Conservation (phyloP, 345 rosid genomes). For the Eucalyptus grandis region DNA sequence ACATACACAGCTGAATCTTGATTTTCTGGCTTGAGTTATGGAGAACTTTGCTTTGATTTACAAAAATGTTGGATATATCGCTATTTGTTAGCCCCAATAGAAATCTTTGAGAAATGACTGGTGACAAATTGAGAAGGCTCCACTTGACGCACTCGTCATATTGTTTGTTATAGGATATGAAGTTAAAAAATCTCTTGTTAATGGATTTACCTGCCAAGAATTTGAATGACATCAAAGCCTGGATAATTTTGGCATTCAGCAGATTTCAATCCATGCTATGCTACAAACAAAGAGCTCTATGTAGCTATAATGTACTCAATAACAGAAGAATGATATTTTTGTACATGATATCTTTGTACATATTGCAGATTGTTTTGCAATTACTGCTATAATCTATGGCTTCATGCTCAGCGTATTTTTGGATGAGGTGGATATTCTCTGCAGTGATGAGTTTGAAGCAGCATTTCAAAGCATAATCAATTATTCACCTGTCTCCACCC, state of each 20-base stretch:
- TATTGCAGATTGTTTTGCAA: neutral
- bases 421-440: slow-evolving; percentile 89
- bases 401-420: slow-evolving; percentile 49
- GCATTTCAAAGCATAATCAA: slow-evolving; percentile 56
- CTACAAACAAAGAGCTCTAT: neutral
- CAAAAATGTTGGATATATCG: neutral
- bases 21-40: neutral
- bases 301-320: neutral
- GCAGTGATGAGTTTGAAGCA: slow-evolving; percentile 68
- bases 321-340: neutral
- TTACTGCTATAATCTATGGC: neutral
- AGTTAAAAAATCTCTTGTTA: neutral
- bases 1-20: neutral
- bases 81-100: neutral
- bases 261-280: neutral
- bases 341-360: neutral
- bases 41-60: neutral
- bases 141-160: neutral
- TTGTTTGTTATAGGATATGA: neutral
- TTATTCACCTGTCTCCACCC: too few relatives aligned
- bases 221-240: neutral
- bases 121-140: neutral
- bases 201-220: neutral
- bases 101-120: neutral
- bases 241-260: neutral